A percentile compares a stretch with the other conserved stretches of the same genome.
Conservation (phyloP, 331 rosid genomes). For the Acacia concinna region DNA sequence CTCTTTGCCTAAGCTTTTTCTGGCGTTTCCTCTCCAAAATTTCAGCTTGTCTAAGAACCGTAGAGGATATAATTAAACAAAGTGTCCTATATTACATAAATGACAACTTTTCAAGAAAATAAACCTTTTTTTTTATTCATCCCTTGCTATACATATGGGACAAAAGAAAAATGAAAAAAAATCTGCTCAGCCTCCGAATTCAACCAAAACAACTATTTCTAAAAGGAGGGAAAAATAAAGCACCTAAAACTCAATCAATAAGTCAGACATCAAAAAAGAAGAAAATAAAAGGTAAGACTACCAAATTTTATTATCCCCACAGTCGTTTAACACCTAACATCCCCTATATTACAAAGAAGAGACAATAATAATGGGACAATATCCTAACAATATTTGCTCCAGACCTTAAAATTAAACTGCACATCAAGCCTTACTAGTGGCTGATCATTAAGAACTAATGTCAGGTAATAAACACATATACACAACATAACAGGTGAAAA, state of each 20-base stretch:
- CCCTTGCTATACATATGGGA: not conserved
- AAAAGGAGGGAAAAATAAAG: conserved; percentile 9
- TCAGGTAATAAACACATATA: not conserved
- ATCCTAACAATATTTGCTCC: conserved; percentile 25
- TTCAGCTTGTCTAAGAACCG: conserved; percentile 62
- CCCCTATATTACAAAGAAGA: not conserved
- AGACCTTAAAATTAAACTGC: conserved; percentile 24
- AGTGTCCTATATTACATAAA: not conserved
- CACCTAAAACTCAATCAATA: conserved; percentile 1
- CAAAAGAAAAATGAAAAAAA: not conserved
- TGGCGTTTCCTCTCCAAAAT: conserved; percentile 77
- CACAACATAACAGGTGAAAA: conserved; percentile 1
- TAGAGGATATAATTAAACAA: conserved; percentile 26
- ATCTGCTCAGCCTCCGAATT: not conserved
- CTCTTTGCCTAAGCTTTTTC: conserved; percentile 90
- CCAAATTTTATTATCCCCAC: not conserved
- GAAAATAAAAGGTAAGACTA: not conserved
- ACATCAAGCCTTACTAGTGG: conserved; percentile 21
- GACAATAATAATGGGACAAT: not conserved
- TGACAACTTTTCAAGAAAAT: conserved; percentile 19
- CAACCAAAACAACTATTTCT: not conserved
- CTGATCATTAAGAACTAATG: conserved; percentile 5
- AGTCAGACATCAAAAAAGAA: conserved; percentile 2
- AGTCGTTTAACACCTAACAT: not conserved
- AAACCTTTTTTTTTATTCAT: no score